phyloP scores from a whole-genome alignment of 2,329 filamentous ascomycete genomes.

The Catunica adiposa region DNA sequence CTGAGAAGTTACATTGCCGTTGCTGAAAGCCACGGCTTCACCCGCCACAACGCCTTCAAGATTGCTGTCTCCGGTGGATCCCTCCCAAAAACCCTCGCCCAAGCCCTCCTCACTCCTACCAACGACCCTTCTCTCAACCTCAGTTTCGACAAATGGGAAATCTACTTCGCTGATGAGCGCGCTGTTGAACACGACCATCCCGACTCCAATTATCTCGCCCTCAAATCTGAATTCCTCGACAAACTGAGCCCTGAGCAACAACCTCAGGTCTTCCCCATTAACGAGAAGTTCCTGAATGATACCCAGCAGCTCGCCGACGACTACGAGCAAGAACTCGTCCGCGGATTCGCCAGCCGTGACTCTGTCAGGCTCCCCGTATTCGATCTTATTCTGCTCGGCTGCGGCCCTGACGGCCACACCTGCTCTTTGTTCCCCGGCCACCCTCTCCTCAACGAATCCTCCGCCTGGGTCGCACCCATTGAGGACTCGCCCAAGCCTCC shows the following conservation, averaged over 20 bases:
- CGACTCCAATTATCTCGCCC: slow-evolving; percentile 83
- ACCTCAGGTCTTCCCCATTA: slow-evolving; percentile 67
- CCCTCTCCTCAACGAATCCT: slow-evolving; percentile 65
- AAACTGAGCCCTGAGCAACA: slow-evolving; percentile 55
- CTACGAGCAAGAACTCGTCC: slow-evolving; percentile 80
- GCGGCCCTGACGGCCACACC: slow-evolving; percentile 90
- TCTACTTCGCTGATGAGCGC: slow-evolving; percentile 97
- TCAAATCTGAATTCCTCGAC: slow-evolving; percentile 76
- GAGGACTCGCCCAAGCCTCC: slow-evolving; percentile 92
- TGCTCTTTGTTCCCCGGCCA: slow-evolving; percentile 92
- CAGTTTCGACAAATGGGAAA: slow-evolving; percentile 79
- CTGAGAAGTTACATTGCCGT: slow-evolving; percentile 72
- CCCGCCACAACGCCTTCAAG: slow-evolving; percentile 73
- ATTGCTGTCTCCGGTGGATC: slow-evolving; percentile 88
- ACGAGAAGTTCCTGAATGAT: slow-evolving; percentile 48
- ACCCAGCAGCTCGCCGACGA: slow-evolving; percentile 82
- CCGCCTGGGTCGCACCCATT: slow-evolving; percentile 84
- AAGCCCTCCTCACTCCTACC: slow-evolving; percentile 53
- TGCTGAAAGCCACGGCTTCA: slow-evolving; percentile 62
- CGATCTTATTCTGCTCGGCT: slow-evolving; percentile 82
- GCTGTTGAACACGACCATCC: slow-evolving; percentile 79
- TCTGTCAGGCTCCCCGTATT: slow-evolving; percentile 90
- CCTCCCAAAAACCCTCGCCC: slow-evolving; percentile 71
- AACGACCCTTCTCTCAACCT: slow-evolving; percentile 42
- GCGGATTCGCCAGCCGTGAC: slow-evolving; percentile 76